Evolutionary conservation across 768 basidiomycete genomes (phyloP).

Genomic region (Lactarius sanguifluus): DNA sequence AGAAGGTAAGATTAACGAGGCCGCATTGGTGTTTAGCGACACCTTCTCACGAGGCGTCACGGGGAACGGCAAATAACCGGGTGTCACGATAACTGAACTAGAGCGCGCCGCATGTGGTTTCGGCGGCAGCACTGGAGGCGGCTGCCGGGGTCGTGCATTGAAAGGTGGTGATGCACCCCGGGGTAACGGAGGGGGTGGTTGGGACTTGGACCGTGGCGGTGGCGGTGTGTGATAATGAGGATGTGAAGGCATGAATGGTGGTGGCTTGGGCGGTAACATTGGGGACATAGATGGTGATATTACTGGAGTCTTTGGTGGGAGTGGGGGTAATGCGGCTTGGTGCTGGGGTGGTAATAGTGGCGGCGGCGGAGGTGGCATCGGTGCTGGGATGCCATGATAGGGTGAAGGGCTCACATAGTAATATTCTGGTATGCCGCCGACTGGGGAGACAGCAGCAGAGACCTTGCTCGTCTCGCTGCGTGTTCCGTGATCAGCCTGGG

Average conservation of each 20-base stretch:
- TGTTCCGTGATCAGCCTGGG: not conserved
- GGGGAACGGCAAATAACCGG: not conserved
- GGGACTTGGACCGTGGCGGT: slow-evolving; percentile 4
- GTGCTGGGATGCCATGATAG: slow-evolving; percentile 1
- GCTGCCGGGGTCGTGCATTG: not conserved
- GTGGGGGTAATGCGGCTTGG: slow-evolving; percentile 13
- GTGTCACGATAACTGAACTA: not conserved
- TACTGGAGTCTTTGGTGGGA: slow-evolving; percentile 21
- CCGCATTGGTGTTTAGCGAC: not conserved
- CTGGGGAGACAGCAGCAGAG: not conserved
- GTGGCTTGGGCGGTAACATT: slow-evolving; percentile 14
- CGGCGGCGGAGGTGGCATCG: not conserved
- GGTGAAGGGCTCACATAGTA: slow-evolving; percentile 12
- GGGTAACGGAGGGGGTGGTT: slow-evolving; percentile 5
- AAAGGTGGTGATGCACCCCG: not conserved
- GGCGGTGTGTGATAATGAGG: not conserved
- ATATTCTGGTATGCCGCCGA: not conserved
- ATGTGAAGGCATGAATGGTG: not conserved
- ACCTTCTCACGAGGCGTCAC: not conserved
- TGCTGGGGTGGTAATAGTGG: not conserved
- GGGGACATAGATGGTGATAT: slow-evolving; percentile 14
- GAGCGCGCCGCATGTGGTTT: slow-evolving; percentile 15
- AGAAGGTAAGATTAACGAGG: not conserved
- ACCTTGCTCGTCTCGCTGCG: not conserved
- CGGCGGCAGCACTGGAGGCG: slow-evolving; percentile 3